phyloP scores from a whole-genome alignment of 345 rosid genomes.

The Dovyalis caffra region DNA sequence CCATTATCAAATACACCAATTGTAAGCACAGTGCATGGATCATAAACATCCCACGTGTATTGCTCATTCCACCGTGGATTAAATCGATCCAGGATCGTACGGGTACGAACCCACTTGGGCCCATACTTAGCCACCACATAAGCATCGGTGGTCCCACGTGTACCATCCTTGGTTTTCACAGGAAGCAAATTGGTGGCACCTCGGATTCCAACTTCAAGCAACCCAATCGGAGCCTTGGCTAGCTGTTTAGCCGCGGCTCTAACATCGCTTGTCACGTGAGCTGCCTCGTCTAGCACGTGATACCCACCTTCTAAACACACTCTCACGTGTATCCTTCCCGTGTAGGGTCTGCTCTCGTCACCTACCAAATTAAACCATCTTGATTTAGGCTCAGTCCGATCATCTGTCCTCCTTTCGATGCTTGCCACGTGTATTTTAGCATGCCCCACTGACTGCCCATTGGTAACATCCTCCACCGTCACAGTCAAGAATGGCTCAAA shows the following conservation, averaged over 20 bases:
- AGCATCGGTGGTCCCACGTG: conserved; percentile 85
- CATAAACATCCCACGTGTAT: conserved; percentile 86
- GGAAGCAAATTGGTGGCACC: conserved; percentile 81
- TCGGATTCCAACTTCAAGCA: conserved; percentile 79
- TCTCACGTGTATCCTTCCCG: conserved; percentile 74
- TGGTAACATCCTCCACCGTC: conserved; percentile 59
- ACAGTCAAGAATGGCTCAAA: conserved; percentile 84
- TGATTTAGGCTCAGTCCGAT: conserved; percentile 51
- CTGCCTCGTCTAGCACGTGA: conserved; percentile 90
- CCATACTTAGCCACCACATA: conserved; percentile 92
- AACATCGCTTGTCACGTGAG: conserved; percentile 93
- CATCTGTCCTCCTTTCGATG: conserved; percentile 65
- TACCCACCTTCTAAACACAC: conserved; percentile 87
- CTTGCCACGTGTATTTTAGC: conserved; percentile 68
- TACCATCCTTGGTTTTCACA: conserved; percentile 78
- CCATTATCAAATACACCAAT: conserved; percentile 85
- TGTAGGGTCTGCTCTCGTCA: conserved; percentile 59
- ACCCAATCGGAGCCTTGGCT: conserved; percentile 73
- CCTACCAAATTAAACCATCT: conserved; percentile 85
- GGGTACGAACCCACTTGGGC: conserved; percentile 87
- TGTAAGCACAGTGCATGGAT: conserved; percentile 77
- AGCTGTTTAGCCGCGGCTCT: conserved; percentile 79
- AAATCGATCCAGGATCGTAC: conserved; percentile 78
- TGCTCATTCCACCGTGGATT: conserved; percentile 97
- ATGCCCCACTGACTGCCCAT: conserved; percentile 56